Base-by-base conservation (phyloP, 2,329 filamentous ascomycete species). In the Scedosporium minutisporum region DNA sequence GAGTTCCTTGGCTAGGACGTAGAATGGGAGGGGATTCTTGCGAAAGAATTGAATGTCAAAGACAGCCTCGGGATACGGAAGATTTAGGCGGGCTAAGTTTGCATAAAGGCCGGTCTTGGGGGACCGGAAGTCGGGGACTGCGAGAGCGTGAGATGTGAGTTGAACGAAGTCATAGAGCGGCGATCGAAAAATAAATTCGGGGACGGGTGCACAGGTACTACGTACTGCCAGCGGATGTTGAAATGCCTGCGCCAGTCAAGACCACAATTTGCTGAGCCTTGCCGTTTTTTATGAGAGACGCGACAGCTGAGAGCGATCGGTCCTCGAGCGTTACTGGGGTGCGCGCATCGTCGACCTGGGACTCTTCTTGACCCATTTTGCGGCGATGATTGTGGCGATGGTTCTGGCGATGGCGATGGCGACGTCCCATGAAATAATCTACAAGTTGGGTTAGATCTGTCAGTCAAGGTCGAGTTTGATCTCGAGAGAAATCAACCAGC, bases 31-130 rank as follows among this genome's bases (percentile, higher is more conserved):
- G 0, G 95, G 95, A 66, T 96, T 89, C 53, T 87, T 71, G 65
- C 88, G 83, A 77, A 99, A 99, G 79, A 90, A 99, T 64, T 80
- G 80, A 66, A 99, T 93, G 71, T 96, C 92, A 75, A 99, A 97
- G 55, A 97, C 91, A 41, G 91, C 93, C 76, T 97, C 92, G 23
- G 93, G 88, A 69, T 93, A 88, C 0, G 93, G 93, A 0, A 99
- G 82, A 64, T 96, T 86, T 38, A 97, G 83, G 61, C 89, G 85
- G 23, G 89, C 89, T 18, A 99, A 86, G 71, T 97, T 97, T 69
- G 91, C 88, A 74, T 99, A 99, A 10, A 99, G 83, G 3, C 95
- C 95, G 0, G 93, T 97, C 63, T 91, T 89, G 65, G 93, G 93
- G 1, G 92, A 96, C 66, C 95, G 84, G 74, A 97, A 99, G 76